phyloP scores from a whole-genome alignment of 768 basidiomycete species.

The Mycena filopes region DNA sequence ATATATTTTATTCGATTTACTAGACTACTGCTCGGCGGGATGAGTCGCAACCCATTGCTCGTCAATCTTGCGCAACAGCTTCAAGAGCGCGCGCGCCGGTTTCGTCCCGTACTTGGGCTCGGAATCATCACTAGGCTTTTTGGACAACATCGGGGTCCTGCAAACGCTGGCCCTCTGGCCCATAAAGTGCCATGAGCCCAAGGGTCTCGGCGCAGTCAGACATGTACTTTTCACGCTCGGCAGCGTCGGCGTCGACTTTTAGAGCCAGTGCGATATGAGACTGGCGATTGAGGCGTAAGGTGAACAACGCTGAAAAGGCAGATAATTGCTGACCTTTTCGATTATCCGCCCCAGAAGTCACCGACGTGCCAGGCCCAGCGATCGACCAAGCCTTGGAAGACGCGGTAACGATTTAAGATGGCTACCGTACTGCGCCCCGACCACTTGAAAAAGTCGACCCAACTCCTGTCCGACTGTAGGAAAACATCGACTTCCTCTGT shows the following conservation, averaged over 20 bases:
- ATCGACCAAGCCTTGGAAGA: conserved; percentile 62
- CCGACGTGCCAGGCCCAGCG: conserved; percentile 53
- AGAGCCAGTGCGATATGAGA: conserved; percentile 66
- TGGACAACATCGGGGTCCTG: conserved; percentile 61
- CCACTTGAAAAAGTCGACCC: conserved; percentile 54
- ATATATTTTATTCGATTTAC: neutral
- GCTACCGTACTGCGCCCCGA: conserved; percentile 53
- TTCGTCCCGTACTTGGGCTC: conserved; percentile 56
- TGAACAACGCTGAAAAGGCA: neutral
- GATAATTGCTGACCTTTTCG: conserved; percentile 52
- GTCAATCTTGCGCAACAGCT: conserved; percentile 61
- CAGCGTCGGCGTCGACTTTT: conserved; percentile 45
- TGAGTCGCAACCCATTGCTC: conserved; percentile 22
- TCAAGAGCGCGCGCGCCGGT: conserved; percentile 58
- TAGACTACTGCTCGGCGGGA: neutral
- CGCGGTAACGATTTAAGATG: conserved; percentile 59
- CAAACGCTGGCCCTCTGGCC: conserved; percentile 59
- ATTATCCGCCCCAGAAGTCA: conserved; percentile 58
- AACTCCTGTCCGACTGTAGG: conserved; percentile 57
- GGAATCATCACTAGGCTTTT: conserved; percentile 60
- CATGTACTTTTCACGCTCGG: conserved; percentile 49
- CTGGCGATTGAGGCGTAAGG: conserved; percentile 41
- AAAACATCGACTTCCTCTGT: conserved; percentile 53
- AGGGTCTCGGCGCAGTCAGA: conserved; percentile 62
- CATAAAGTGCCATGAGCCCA: conserved; percentile 64